Evolutionary conservation across 176 grass and related monocot species (phyloP).

Genomic region (Triticum urartu): DNA sequence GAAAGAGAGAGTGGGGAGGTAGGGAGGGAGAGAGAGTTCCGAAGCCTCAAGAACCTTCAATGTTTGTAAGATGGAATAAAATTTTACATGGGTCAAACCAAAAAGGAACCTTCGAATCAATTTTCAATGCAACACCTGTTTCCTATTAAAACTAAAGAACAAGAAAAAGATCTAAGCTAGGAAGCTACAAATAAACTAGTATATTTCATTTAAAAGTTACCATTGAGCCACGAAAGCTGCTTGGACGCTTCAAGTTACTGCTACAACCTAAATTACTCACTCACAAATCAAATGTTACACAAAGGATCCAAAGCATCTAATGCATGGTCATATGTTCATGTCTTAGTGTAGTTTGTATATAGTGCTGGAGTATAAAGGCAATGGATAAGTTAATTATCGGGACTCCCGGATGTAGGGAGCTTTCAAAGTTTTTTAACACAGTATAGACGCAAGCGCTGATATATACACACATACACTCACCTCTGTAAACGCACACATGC

Average conservation of each 20-base stretch:
- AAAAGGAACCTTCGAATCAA: neutral
- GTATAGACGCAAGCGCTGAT: too few relatives aligned
- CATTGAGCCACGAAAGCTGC: slow-evolving; percentile 61
- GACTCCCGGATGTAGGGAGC: slow-evolving; percentile 32
- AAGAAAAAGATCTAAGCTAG: neutral
- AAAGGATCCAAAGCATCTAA: slow-evolving; percentile 35
- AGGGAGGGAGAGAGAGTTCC: too few relatives aligned
- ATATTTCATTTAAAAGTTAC: slow-evolving; percentile 32
- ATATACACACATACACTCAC: too few relatives aligned
- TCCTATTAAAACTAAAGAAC: neutral
- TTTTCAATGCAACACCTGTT: neutral
- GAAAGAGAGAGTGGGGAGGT: too few relatives aligned
- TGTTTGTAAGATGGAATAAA: too few relatives aligned
- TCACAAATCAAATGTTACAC: slow-evolving; percentile 28
- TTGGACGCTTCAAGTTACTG: slow-evolving; percentile 54
- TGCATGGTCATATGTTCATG: slow-evolving; percentile 32
- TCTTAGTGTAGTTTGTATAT: neutral
- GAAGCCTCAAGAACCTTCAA: too few relatives aligned
- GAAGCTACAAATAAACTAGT: slow-evolving; percentile 3
- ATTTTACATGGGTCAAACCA: neutral
- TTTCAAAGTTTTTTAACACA: slow-evolving; percentile 10
- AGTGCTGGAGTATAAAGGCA: slow-evolving; percentile 28
- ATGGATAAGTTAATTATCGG: neutral
- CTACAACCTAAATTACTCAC: neutral
- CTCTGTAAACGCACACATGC: too few relatives aligned